phyloP scores from a whole-genome alignment of 495 filamentous ascomycete species.

The Penicillium herquei region DNA sequence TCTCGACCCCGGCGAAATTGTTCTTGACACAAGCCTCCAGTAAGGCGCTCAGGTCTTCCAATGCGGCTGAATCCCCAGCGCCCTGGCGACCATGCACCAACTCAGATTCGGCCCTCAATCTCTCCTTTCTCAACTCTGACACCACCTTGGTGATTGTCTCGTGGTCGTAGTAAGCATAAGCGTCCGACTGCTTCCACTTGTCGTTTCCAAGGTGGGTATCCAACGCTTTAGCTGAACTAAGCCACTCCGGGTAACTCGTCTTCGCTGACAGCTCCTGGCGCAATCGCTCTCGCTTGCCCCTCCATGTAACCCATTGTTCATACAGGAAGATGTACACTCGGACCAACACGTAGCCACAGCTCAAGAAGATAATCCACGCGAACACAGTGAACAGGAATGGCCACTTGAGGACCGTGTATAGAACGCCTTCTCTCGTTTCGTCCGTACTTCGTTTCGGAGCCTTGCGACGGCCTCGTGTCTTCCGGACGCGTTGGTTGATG shows the following conservation, averaged over 20 bases:
- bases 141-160: constrained; percentile 74
- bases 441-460: constrained; percentile 63
- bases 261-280: constrained; percentile 67
- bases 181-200: constrained; percentile 81
- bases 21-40: constrained; percentile 93
- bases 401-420: constrained; percentile 88
- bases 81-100: constrained; percentile 18
- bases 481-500: constrained; percentile 64
- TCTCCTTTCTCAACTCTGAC: constrained; percentile 65
- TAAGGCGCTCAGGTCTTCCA: constrained; percentile 71
- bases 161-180: constrained; percentile 93
- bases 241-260: constrained; percentile 78
- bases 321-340: constrained; percentile 85
- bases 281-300: constrained; percentile 67
- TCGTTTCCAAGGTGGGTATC: constrained; percentile 82
- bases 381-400: constrained; percentile 77
- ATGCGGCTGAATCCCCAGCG: constrained; percentile 42
- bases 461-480: constrained; percentile 43
- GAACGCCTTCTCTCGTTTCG: constrained; percentile 89
- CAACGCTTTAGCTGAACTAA: constrained; percentile 69
- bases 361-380: constrained; percentile 71
- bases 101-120: constrained; percentile 56
- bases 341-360: constrained; percentile 73
- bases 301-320: constrained; percentile 62
- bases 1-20: constrained; percentile 96